These are phyloP conservation scores for Clitopilus passeckerianus DNA, from an alignment of 768 basidiomycete species.

Conservation along the genomic window DNA sequence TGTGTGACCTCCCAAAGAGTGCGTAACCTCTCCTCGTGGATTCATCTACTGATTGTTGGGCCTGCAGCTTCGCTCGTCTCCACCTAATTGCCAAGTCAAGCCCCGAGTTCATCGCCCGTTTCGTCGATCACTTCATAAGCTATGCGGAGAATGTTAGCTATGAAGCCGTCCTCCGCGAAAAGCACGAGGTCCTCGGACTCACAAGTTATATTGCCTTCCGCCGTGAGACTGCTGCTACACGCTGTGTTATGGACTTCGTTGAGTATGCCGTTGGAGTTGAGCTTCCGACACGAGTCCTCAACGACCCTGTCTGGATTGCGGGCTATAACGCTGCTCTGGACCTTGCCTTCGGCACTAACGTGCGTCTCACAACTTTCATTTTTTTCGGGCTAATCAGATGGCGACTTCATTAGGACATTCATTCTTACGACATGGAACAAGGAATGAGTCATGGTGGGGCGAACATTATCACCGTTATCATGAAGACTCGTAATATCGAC, in stretches of 20 bases:
- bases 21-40: constrained; percentile 14
- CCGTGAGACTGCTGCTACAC: constrained; percentile 64
- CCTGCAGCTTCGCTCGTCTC: not conserved
- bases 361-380: constrained; percentile 24
- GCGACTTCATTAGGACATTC: constrained; percentile 45
- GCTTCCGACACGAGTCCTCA: constrained; percentile 55
- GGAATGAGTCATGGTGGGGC: constrained; percentile 13
- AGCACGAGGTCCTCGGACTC: constrained; percentile 47
- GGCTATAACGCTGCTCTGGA: constrained; percentile 59
- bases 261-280: constrained; percentile 60
- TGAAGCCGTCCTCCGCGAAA: constrained; percentile 60
- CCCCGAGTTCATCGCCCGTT: not conserved
- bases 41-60: not conserved
- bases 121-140: not conserved
- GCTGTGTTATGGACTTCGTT: constrained; percentile 56
- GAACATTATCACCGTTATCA: no score
- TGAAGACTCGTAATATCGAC: no score
- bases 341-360: constrained; percentile 67
- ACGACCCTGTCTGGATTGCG: constrained; percentile 46
- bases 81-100: not conserved
- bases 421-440: constrained; percentile 73
- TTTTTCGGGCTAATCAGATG: not conserved
- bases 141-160: constrained; percentile 34
- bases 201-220: constrained; percentile 52
- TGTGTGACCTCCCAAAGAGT: constrained; percentile 63